Evolutionary conservation across 306 rosid species (phyloP), one percentile per base, ranked within the genome.

Genomic region (Spatholobus suberectus): DNA sequence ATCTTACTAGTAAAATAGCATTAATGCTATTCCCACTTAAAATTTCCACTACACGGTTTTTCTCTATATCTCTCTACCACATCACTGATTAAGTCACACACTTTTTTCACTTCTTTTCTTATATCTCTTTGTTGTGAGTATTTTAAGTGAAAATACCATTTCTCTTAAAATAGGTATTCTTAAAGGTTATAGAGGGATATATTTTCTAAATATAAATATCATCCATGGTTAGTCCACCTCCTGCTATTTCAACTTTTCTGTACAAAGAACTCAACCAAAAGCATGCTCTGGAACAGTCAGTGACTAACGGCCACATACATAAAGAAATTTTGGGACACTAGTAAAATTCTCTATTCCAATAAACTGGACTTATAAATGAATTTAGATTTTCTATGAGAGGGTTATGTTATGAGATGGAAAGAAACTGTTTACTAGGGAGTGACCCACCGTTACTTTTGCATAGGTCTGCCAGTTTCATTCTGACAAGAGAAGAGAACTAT

Each of bases 351-450:
- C 51, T 8, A 41, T 23, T 81, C n/a, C n/a, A n/a, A n/a, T n/a
- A n/a, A n/a, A n/a, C n/a, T n/a, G n/a, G n/a, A n/a, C n/a, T 80
- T 52, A 47, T n/a, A 76, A 70, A 73, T 40, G 46, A 77, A 77
- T 18, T 7, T 21, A 18, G 54, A 18, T 51, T 14, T 41, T 70
- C 76, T 70, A 9, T 37, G 17, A 59, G 62, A 58, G 0, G 51
- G 11, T 29, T 20, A 40, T 35, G 21, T 46, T 17, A 40, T 46
- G 24, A 44, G 41, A 77, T 32, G 66, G 71, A 77, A 83, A 70
- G 38, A 78, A 70, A 71, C 75, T 44, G 32, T 61, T 77, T 10
- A 49, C 27, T 61, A 8, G 24, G 15, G 47, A n/a, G n/a, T n/a
- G n/a, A 62, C 46, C 26, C 12, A 34, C 62, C 10, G 44, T 71